Percentiles rank a stretch among this genome's conserved stretches.
Conservation (phyloP, 2,329 filamentous ascomycete genomes). For the Venturia carpophila region DNA sequence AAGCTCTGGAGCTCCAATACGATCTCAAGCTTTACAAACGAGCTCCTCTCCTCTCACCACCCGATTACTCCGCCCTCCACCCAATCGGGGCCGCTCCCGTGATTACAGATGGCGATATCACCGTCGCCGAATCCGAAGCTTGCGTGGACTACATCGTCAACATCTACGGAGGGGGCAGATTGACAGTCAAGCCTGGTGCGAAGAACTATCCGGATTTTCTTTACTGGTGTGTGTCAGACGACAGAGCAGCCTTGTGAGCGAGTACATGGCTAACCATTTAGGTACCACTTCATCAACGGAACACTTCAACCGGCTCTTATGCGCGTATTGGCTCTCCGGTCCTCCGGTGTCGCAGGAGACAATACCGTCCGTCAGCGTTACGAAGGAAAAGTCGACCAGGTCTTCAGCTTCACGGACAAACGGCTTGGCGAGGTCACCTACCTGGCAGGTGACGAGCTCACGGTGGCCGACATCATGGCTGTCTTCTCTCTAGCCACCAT, state of each 20-base stretch:
- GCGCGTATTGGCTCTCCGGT: conserved; percentile 25
- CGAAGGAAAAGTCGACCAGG: conserved; percentile 21
- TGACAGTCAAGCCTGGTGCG: conserved; percentile 41
- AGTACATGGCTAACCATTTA: neutral
- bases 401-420: conserved; percentile 42
- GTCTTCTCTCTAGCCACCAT: conserved; percentile 55
- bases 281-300: conserved; percentile 46
- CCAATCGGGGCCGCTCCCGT: conserved; percentile 50
- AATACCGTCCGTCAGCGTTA: conserved; percentile 28
- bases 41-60: conserved; percentile 33
- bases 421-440: conserved; percentile 43
- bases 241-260: neutral
- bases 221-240: conserved; percentile 47
- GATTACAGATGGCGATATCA: conserved; percentile 46
- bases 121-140: conserved; percentile 52
- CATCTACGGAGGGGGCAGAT: conserved; percentile 43
- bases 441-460: conserved; percentile 55
- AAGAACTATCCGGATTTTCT: conserved; percentile 52
- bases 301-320: conserved; percentile 34
- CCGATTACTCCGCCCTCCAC: conserved; percentile 26
- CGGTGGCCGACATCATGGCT: conserved; percentile 58
- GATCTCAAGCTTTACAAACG: conserved; percentile 23
- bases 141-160: conserved; percentile 55
- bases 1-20: conserved; percentile 50
- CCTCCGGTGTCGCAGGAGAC: conserved; percentile 21